Evolutionary conservation across 768 basidiomycete species (phyloP), one percentile per base, ranked within the genome.

Genomic region (Pleurotus tuber-regium): DNA sequence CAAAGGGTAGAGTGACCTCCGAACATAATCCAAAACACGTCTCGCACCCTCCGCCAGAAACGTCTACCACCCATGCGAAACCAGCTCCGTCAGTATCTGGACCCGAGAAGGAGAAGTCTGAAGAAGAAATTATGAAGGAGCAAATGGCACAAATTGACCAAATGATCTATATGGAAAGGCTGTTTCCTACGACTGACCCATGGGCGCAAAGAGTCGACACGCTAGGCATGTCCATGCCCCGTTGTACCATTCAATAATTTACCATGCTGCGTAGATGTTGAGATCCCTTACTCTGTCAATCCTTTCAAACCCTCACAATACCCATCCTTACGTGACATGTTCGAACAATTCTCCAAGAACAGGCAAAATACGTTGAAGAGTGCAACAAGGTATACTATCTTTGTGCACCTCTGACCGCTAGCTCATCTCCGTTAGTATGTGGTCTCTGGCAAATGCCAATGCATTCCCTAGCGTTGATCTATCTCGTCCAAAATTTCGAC

Each of bases 171-270:
- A 70, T 70, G 60, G 56, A 65, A 8, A 62, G 66, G 19, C 43
- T 66, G 2, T 65, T 69, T 57, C 71, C 71, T 6, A 71, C 68
- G 4, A 56, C 68, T 3, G 76, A 78, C 52, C 61, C 68, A 4
- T 78, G 72, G 70, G 76, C 74, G 1, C 70, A 72, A 49, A 52
- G 59, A 25, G 63, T 73, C 2, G 66, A 71, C 18, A 70, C 72
- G 1, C 57, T 76, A 64, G 76, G 75, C 76, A 64, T 23, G 63
- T 56, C 44, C n/a, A 33, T 42, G 21, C 39, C 24, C 50, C 1
- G 14, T n/a, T 19, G 18, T 25, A 9, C 24, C 6, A 42, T 18
- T 25, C 10, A 30, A n/a, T 40, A 24, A 21, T 39, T 28, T 4
- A 50, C 30, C 31, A 55, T 57, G 64, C 71, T 70, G 66, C 59